Base-by-base conservation (phyloP, 2,329 filamentous ascomycete species). In the Penicillium sp. region DNA sequence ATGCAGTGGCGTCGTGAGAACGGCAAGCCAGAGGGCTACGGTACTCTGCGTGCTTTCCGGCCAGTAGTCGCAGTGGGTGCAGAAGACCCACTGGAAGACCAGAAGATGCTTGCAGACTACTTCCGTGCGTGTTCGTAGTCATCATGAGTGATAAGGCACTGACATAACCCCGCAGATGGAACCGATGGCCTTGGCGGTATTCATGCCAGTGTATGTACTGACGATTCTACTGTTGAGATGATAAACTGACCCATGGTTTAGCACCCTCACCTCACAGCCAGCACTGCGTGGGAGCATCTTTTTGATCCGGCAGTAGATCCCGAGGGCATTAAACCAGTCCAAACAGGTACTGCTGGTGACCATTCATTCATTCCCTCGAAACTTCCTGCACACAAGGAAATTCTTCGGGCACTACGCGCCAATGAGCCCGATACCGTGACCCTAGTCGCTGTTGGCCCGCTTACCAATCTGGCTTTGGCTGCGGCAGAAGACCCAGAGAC, bases 401-500 rank as follows among this genome's bases (percentile, higher is more conserved):
- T 99, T 50, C 84, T 99, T n/a, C 86, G 90, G 26, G 81, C 96
- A 48, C 83, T 99, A 21, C 83, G 82, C 55, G 90, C 95, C 67
- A 92, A 95, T 69, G 91, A 93, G 8, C 82, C 83, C 5, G 87
- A 92, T 69, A 95, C 90, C 1, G 86, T 99, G 66, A 93, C 90
- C n/a, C 90, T 99, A 70, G 86, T 96, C 37, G 90, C 90, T 24
- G 82, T 98, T 48, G 95, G 95, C 0, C 95, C 95, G 1, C 79
- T 98, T 65, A 98, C 95, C n/a, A 99, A 96, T 71, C 79, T 96
- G 29, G 95, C 95, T 1, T 76, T 96, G 26, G 95, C 95, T 3
- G 93, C 95, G 3, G 87, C 91, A 14, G 86, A 91, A 68, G 93
- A 98, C 65, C 88, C 93, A 0, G 91, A 93, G 74, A 88, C 92